Conservation (phyloP, 2,329 filamentous ascomycete genomes). For the Fusarium nurragi region DNA sequence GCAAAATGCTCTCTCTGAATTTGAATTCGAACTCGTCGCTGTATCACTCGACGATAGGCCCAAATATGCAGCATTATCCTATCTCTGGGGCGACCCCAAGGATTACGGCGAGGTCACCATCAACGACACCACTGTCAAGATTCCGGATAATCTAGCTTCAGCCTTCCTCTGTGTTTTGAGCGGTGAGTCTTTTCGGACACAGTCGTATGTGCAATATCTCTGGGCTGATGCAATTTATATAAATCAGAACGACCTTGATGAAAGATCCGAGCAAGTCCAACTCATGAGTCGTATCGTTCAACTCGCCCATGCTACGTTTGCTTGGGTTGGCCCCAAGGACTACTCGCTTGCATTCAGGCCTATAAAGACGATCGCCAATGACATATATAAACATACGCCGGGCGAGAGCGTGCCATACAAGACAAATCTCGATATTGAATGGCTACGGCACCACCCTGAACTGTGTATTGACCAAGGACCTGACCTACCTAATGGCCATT, state of each 20-base stretch:
- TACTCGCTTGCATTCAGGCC: slow-evolving; percentile 5
- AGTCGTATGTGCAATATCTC: not conserved
- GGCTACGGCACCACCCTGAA: not conserved
- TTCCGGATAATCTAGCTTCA: slow-evolving; percentile 8
- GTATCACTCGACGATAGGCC: slow-evolving; percentile 3
- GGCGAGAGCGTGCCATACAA: not conserved
- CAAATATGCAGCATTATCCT: slow-evolving; percentile 12
- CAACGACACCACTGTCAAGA: not conserved
- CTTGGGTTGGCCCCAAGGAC: slow-evolving; percentile 3
- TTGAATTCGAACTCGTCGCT: slow-evolving; percentile 7
- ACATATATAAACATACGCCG: not conserved
- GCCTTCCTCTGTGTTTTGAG: slow-evolving; percentile 1
- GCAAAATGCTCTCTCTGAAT: not conserved
- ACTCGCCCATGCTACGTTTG: not conserved
- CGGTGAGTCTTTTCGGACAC: not conserved
- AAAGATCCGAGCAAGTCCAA: slow-evolving; percentile 11
- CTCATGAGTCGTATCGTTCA: slow-evolving; percentile 11
- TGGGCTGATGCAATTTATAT: slow-evolving; percentile 8
- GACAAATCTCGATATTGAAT: not conserved
- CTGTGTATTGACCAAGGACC: not conserved
- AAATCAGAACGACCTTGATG: not conserved
- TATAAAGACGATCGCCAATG: not conserved
- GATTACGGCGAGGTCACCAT: slow-evolving; percentile 1
- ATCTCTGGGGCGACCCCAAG: slow-evolving; percentile 5
- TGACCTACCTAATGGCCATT: not conserved